Evolutionary conservation across 139 green algal species (phyloP), one percentile per base, ranked within the genome.

Genomic region (Dunaliella primolecta): DNA sequence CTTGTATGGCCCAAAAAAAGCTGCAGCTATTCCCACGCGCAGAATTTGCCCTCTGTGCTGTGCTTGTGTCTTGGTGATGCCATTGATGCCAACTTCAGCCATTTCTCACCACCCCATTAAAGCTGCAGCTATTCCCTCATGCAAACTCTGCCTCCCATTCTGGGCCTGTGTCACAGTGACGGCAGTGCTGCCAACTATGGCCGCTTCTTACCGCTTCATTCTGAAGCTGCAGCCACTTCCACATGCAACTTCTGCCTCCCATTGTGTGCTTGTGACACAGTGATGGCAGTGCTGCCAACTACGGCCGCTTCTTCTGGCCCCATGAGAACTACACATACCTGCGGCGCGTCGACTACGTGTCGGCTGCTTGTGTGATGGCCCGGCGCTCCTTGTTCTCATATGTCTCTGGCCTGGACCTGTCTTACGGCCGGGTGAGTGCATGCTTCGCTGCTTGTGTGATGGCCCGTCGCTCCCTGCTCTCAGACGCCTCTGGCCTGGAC

Each of bases 401-500:
- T 0, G 3, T 86, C 3, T 76, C 82, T 7, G 86, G 86, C 1
- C 86, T 89, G 64, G 86, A 89, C 81, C 35, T 30, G 1, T 30
- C 1, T 0, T 84, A 83, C 46, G 86, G 81, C 36, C n/a, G 83
- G 34, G 79, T 35, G 36, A n/a, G n/a, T n/a, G n/a, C n/a, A n/a
- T n/a, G n/a, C n/a, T n/a, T n/a, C n/a, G n/a, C n/a, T n/a, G 86
- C 86, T 1, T 89, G 86, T 82, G 46, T 89, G 21, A 34, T 86
- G 27, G 20, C 86, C 21, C 64, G 74, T 0, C 55, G 46, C 23
- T 36, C 35, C 1, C 23, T 84, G 38, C 86, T 86, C 78, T 64
- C 15, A 15, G 33, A 84, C 2, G 3, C 84, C 3, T 76, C 82
- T 7, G 86, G 86, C 1, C 86, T 89, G 64, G 86, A 89, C 81